These are phyloP conservation scores for Fusarium anthophilum DNA, from an alignment of 2,329 filamentous ascomycete genomes.

Conservation along the genomic window DNA sequence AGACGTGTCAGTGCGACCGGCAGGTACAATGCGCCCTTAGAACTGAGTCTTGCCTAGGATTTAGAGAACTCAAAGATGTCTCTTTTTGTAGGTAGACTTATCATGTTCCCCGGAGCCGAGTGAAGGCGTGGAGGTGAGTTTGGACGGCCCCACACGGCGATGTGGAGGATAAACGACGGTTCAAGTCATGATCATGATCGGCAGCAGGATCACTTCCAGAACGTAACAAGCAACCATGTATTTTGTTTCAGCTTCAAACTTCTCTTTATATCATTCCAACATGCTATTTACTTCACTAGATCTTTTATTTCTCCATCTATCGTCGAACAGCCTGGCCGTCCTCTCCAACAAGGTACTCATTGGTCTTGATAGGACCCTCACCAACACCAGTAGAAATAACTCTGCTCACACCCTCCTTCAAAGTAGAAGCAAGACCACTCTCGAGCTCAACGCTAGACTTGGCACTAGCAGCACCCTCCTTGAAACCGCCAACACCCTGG, in stretches of 20 bases:
- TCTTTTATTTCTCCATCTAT: conserved; percentile 23
- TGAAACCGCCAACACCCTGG: conserved; percentile 75
- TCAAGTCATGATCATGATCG: background rate
- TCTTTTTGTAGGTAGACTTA: background rate
- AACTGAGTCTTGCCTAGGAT: background rate
- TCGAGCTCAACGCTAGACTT: conserved; percentile 68
- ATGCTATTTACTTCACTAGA: conserved; percentile 4
- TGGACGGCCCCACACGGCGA: conserved; percentile 10
- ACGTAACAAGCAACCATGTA: too few species aligned
- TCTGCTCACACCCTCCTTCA: conserved; percentile 84
- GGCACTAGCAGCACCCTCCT: conserved; percentile 63
- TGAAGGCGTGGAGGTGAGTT: background rate
- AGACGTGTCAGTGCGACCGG: background rate
- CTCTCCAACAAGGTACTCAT: conserved; percentile 78
- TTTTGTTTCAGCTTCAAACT: background rate
- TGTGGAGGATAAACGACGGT: background rate
- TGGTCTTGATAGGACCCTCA: conserved; percentile 83
- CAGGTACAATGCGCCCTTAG: background rate
- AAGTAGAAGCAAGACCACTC: conserved; percentile 67
- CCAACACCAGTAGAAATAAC: conserved; percentile 94
- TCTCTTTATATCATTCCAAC: background rate
- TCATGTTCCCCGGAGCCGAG: background rate
- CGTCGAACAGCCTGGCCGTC: conserved; percentile 62
- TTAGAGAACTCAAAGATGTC: background rate
- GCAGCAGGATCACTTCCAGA: too few species aligned